phyloP scores from a whole-genome alignment of 352 stramenopile genomes.

The Pythium grandisporangium region DNA sequence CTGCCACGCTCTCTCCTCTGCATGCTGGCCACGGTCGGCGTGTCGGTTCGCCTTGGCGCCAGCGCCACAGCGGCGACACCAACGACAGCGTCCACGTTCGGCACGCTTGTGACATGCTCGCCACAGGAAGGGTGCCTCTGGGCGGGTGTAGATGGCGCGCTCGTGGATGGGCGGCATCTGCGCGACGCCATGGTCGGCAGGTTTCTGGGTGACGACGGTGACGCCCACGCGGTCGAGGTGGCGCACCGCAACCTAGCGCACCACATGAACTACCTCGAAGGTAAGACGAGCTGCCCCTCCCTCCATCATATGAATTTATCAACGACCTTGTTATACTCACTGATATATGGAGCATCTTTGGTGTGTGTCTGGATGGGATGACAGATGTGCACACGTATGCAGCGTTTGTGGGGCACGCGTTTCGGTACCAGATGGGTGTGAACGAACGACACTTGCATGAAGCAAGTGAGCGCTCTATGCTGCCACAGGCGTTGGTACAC shows the following conservation, averaged over 20 bases:
- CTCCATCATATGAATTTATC: too few species aligned
- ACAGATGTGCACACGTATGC: constrained; percentile 57
- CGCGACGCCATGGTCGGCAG: constrained; percentile 33
- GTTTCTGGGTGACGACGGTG: constrained; percentile 16
- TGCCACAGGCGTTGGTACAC: constrained; percentile 49
- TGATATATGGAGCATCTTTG: too few species aligned
- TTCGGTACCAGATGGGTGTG: constrained; percentile 63
- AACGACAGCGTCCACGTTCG: constrained; percentile 21
- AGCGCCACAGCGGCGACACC: too few species aligned
- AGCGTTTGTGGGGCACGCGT: constrained; percentile 36
- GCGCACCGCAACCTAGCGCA: constrained; percentile 42
- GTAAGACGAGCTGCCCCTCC: too few species aligned
- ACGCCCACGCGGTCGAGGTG: background rate
- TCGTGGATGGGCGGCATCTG: constrained; percentile 30
- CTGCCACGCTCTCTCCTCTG: too few species aligned
- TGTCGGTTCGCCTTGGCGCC: too few species aligned
- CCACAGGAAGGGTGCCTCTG: constrained; percentile 32
- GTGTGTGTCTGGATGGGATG: background rate
- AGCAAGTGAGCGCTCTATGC: constrained; percentile 18
- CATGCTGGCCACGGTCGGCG: background rate
- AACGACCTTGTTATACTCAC: too few species aligned
- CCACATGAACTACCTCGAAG: constrained; percentile 76
- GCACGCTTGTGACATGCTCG: constrained; percentile 41
- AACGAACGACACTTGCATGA: constrained; percentile 53
- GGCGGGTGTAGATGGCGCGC: constrained; percentile 28